These are phyloP conservation scores for Myriosclerotinia curreyana DNA, from an alignment of 2,329 filamentous ascomycete species.

Conservation along the genomic window DNA sequence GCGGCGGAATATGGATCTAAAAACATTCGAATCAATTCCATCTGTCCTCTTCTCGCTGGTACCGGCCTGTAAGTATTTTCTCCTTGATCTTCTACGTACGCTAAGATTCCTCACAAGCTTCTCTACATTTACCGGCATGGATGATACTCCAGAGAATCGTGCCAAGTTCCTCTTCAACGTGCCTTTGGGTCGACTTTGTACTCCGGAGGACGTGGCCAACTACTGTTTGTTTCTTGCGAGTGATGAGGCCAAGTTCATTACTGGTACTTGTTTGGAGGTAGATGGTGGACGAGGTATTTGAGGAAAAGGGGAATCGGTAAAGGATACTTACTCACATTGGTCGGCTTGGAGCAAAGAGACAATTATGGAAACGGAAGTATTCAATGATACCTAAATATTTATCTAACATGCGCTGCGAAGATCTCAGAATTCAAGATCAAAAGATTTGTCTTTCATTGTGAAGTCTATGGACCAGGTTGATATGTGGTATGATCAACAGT, in stretches of 20 bases:
- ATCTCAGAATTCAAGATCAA: background rate
- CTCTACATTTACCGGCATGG: conserved; percentile 54
- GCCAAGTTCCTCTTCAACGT: conserved; percentile 53
- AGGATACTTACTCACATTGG: background rate
- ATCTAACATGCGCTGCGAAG: background rate
- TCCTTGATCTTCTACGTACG: conserved; percentile 28
- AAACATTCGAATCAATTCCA: conserved; percentile 69
- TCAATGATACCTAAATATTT: background rate
- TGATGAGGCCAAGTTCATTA: conserved; percentile 69
- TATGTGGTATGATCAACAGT: background rate
- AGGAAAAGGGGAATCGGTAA: background rate
- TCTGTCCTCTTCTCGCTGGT: conserved; percentile 65
- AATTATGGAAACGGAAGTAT: background rate
- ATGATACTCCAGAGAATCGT: conserved; percentile 60
- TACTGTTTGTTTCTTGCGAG: conserved; percentile 68
- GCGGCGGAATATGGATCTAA: conserved; percentile 71
- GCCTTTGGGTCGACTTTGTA: conserved; percentile 53
- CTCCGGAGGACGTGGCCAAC: conserved; percentile 66
- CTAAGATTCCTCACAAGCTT: conserved; percentile 28
- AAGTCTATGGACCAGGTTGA: background rate
- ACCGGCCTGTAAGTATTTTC: conserved; percentile 52
- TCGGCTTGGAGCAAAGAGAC: background rate
- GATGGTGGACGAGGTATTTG: conserved; percentile 50
- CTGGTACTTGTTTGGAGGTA: conserved; percentile 67
- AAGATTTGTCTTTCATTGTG: background rate